Conservation (phyloP, 768 basidiomycete genomes). For the Pulveroboletus sp. region DNA sequence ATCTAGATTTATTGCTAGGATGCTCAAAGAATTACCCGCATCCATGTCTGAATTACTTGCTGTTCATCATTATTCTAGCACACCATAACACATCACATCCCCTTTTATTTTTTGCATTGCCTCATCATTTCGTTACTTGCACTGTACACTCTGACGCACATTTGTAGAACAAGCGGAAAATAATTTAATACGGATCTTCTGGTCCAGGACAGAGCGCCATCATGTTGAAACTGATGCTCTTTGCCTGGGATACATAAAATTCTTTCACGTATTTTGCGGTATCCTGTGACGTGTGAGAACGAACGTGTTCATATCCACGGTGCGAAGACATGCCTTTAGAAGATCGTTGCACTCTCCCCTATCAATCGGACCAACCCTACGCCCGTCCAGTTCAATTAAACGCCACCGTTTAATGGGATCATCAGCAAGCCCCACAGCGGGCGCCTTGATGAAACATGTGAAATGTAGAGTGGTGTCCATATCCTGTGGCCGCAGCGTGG, state of each 20-base stretch:
- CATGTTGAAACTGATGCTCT: conserved; percentile 44
- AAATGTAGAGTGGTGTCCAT: conserved; percentile 82
- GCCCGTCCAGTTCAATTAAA: conserved; percentile 84
- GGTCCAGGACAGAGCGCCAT: conserved; percentile 42
- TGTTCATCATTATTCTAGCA: conserved; percentile 4
- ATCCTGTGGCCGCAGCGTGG: conserved; percentile 51
- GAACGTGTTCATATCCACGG: background rate
- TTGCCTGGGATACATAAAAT: conserved; percentile 38
- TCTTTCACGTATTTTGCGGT: conserved; percentile 44
- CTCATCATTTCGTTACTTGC: background rate
- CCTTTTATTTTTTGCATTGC: background rate
- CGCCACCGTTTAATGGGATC: conserved; percentile 35
- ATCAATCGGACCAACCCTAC: conserved; percentile 76
- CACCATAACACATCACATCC: background rate
- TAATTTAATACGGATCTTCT: conserved; percentile 10
- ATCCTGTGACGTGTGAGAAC: conserved; percentile 32
- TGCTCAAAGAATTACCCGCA: conserved; percentile 31
- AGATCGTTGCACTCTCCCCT: conserved; percentile 62
- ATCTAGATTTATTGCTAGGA: conserved; percentile 29
- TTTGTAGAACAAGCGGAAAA: conserved; percentile 1
- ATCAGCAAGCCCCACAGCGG: conserved; percentile 31
- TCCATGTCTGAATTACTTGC: conserved; percentile 31
- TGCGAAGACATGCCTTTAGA: conserved; percentile 41
- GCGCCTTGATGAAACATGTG: conserved; percentile 79
- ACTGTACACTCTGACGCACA: conserved; percentile 3